phyloP scores from a whole-genome alignment of 768 basidiomycete genomes.

The Steccherinum ochraceum region DNA sequence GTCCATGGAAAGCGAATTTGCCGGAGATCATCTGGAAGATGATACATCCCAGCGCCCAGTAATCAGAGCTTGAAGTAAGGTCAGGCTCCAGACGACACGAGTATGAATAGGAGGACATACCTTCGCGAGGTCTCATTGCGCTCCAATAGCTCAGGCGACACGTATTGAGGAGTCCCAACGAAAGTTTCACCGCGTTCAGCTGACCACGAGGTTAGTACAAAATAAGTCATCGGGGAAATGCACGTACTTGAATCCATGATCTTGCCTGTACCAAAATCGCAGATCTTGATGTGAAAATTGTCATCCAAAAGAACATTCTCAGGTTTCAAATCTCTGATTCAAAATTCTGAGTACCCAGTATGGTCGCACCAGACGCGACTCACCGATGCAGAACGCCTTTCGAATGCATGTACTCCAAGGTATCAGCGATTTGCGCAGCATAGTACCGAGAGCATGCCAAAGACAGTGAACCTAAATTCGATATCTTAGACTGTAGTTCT shows the following conservation, averaged over 20 bases:
- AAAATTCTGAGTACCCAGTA: neutral
- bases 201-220: conserved; percentile 12
- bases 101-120: conserved; percentile 34
- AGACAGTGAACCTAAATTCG: conserved; percentile 81
- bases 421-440: conserved; percentile 84
- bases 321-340: conserved; percentile 67
- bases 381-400: conserved; percentile 87
- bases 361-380: conserved; percentile 5
- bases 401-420: conserved; percentile 85
- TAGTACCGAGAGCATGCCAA: conserved; percentile 74
- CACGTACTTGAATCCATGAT: conserved; percentile 51
- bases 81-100: neutral
- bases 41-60: conserved; percentile 95
- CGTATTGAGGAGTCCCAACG: conserved; percentile 88
- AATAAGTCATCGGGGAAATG: conserved; percentile 26
- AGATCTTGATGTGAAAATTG: conserved; percentile 85
- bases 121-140: conserved; percentile 68
- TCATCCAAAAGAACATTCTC: conserved; percentile 89
- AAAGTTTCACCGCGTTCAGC: conserved; percentile 62
- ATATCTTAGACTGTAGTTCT: conserved; percentile 68
- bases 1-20: conserved; percentile 84
- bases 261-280: conserved; percentile 94
- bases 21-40: conserved; percentile 91
- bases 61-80: conserved; percentile 63
- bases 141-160: conserved; percentile 80